Evolutionary conservation across 192 early-diverging fungal genomes (phyloP), one percentile per base, ranked within the genome.

Genomic region (Gonapodya sp.): DNA sequence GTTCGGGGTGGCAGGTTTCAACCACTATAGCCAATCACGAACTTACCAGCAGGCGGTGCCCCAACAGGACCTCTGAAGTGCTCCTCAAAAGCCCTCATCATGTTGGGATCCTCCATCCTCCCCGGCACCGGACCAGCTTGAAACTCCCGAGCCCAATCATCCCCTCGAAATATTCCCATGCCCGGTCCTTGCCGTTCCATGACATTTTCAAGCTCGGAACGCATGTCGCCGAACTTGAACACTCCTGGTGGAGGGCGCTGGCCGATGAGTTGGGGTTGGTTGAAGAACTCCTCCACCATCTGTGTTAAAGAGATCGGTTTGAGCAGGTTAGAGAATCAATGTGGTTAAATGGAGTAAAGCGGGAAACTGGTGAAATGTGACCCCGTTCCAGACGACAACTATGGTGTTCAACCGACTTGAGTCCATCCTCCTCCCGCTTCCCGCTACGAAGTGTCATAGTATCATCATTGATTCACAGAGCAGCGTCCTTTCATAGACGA

Each of bases 271-370:
- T 64, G 46, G 46, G 46, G 46, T 33, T 77, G 75, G 30, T 77
- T 77, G 75, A 77, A 77, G 75, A 77, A 77, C 31, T 77, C 75
- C 8, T 77, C 75, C 30, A 77, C 75, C 18, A 77, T 18, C 75
- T 77, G 75, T 77, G 16, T 16, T 72, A 72, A n/a, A n/a, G n/a
- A n/a, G n/a, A n/a, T n/a, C n/a, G n/a, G n/a, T n/a, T n/a, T n/a
- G n/a, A n/a, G n/a, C n/a, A n/a, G n/a, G n/a, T n/a, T n/a, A n/a
- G n/a, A n/a, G n/a, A n/a, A n/a, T n/a, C n/a, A n/a, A n/a, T n/a
- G n/a, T n/a, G n/a, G n/a, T n/a, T n/a, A n/a, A n/a, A n/a, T n/a
- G n/a, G n/a, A n/a, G n/a, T n/a, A n/a, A n/a, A n/a, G n/a, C n/a
- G n/a, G n/a, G n/a, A n/a, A n/a, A n/a, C n/a, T n/a, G n/a, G n/a